phyloP scores from a whole-genome alignment of 208 protist species.

The Leishmania tarentolae region DNA sequence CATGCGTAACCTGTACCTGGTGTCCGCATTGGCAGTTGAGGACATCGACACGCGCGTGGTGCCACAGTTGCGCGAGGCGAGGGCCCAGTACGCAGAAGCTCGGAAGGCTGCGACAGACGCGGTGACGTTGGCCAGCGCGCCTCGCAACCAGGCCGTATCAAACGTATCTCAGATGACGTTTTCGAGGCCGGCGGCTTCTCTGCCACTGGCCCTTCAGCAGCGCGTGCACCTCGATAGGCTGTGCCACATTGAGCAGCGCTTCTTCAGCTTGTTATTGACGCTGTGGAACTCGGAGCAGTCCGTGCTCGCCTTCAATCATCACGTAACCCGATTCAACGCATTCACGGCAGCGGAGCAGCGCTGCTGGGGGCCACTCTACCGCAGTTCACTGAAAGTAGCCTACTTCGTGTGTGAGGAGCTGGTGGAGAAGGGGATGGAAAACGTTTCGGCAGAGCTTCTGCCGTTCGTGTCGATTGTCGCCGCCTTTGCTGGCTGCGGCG shows the following conservation, averaged over 20 bases:
- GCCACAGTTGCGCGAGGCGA: constrained; percentile 34
- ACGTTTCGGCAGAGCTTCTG: constrained; percentile 53
- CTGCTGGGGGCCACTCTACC: constrained; percentile 72
- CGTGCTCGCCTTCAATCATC: constrained; percentile 54
- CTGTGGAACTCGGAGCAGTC: constrained; percentile 48
- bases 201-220: constrained; percentile 24
- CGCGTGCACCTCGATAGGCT: constrained; percentile 24
- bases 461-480: constrained; percentile 64
- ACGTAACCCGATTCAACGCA: constrained; percentile 55
- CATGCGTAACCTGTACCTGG: constrained; percentile 69
- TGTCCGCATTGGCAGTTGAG: constrained; percentile 56
- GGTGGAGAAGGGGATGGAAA: constrained; percentile 45
- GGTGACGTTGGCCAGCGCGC: neutral
- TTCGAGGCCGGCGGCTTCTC: constrained; percentile 1
- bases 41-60: constrained; percentile 47
- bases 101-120: constrained; percentile 12
- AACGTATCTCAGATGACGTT: neutral
- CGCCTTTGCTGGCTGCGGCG: constrained; percentile 64
- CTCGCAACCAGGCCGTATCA: neutral
- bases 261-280: constrained; percentile 12
- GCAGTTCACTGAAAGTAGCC: constrained; percentile 57
- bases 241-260: constrained; percentile 15
- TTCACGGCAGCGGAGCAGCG: constrained; percentile 46
- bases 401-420: constrained; percentile 74
- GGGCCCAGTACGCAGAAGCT: constrained; percentile 37